Evolutionary conservation across 1,284 basidiomycete species (phyloP).

Genomic region (Omphalotus olearius): DNA sequence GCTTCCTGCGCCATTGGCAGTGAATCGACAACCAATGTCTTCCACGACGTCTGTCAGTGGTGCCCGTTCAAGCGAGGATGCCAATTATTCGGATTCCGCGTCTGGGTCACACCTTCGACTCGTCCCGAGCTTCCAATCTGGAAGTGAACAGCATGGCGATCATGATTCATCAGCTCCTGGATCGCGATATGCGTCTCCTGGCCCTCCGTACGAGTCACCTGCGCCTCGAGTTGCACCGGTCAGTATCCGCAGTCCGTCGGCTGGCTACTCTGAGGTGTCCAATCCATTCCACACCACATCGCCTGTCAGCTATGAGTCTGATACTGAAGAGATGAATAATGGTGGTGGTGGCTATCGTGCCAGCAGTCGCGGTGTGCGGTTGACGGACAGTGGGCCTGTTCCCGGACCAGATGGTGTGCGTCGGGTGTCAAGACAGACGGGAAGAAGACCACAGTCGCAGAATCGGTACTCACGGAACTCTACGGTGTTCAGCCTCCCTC

Average conservation of each 20-base stretch:
- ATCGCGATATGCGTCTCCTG: constrained; percentile 19
- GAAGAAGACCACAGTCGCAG: constrained; percentile 55
- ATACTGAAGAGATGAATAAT: constrained; percentile 6
- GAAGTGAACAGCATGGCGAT: constrained; percentile 32
- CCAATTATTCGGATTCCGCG: constrained; percentile 48
- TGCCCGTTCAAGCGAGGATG: constrained; percentile 65
- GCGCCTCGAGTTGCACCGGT: constrained; percentile 1
- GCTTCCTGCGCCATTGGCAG: constrained; percentile 64
- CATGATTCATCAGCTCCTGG: constrained; percentile 24
- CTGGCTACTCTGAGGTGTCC: constrained; percentile 4
- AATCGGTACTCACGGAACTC: constrained; percentile 71
- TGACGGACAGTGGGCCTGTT: constrained; percentile 79
- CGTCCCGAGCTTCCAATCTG: constrained; percentile 44
- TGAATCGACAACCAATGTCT: constrained; percentile 44
- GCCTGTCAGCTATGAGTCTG: constrained; percentile 12
- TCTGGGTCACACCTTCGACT: constrained; percentile 57
- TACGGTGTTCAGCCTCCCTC: constrained; percentile 51
- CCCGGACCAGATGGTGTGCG: constrained; percentile 72
- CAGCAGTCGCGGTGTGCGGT: constrained; percentile 55
- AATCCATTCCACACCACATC: constrained; percentile 16
- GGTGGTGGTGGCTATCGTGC: not conserved
- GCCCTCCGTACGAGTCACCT: constrained; percentile 17
- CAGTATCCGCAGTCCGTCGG: constrained; percentile 6
- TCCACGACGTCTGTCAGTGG: constrained; percentile 54
- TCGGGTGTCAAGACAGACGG: constrained; percentile 55